These are phyloP conservation scores for Sutorius australiensis DNA, from an alignment of 768 basidiomycete species.

Conservation along the genomic window DNA sequence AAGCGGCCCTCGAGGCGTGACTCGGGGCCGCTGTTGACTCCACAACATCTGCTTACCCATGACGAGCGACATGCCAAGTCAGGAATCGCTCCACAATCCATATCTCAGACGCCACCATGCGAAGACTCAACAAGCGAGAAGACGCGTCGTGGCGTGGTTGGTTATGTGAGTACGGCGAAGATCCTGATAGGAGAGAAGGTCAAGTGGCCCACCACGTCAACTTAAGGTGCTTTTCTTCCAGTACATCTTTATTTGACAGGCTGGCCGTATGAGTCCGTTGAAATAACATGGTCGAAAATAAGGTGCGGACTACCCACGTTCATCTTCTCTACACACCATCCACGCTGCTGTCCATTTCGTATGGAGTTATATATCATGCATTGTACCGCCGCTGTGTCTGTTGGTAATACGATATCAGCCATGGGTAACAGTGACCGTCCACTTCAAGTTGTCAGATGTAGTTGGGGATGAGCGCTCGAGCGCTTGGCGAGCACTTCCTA, in stretches of 20 bases:
- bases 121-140: constrained; percentile 23
- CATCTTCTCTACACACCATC: constrained; percentile 7
- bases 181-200: constrained; percentile 63
- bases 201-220: constrained; percentile 44
- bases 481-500: too few species aligned
- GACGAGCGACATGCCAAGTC: constrained; percentile 33
- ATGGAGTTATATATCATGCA: background rate
- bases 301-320: background rate
- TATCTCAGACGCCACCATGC: constrained; percentile 23
- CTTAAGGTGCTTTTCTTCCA: background rate
- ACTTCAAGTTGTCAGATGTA: too few species aligned
- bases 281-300: constrained; percentile 30
- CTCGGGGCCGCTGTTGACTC: constrained; percentile 21
- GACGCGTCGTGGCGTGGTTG: constrained; percentile 80
- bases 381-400: background rate
- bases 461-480: too few species aligned
- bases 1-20: constrained; percentile 2
- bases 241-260: constrained; percentile 36
- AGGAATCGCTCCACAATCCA: constrained; percentile 30
- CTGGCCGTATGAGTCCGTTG: constrained; percentile 68
- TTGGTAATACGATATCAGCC: background rate
- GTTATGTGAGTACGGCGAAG: constrained; percentile 79
- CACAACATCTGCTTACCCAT: constrained; percentile 46
- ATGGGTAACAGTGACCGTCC: too few species aligned
- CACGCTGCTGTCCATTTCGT: constrained; percentile 5